Percentiles rank a stretch among this genome's conserved stretches.
phyloP scores from a whole-genome alignment of 1,284 basidiomycete genomes.

The Trichosporon sp. region DNA sequence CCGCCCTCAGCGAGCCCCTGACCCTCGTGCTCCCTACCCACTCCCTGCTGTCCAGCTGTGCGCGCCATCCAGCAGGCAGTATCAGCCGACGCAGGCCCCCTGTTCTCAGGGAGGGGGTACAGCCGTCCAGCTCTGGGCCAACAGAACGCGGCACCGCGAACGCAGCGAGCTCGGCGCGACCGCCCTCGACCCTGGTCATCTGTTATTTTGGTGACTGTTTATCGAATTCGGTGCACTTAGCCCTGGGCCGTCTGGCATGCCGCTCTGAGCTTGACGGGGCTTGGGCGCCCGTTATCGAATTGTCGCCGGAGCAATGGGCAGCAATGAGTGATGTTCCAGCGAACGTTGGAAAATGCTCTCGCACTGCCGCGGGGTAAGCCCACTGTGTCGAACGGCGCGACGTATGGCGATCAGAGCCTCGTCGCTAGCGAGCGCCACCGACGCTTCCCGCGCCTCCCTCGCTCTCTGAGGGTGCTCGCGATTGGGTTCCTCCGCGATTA shows the following conservation, averaged over 20 bases:
- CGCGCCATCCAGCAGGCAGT: neutral
- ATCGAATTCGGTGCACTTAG: neutral
- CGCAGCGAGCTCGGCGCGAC: neutral
- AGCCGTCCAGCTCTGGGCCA: neutral
- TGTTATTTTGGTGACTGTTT: constrained; percentile 6
- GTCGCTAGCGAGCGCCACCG: neutral
- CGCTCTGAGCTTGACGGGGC: neutral
- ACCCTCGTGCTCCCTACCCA: neutral
- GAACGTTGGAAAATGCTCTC: constrained; percentile 1
- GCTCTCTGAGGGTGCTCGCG: neutral
- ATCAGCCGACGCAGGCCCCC: neutral
- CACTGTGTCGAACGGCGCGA: neutral
- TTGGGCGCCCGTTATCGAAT: constrained; percentile 3
- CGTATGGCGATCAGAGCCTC: neutral
- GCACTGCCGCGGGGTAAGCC: neutral
- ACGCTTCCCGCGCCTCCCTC: neutral
- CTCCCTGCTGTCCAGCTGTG: neutral
- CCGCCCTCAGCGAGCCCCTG: neutral
- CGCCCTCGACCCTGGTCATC: neutral
- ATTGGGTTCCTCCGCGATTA: neutral
- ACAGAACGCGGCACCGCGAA: neutral
- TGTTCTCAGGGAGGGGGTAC: neutral
- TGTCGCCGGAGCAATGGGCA: neutral
- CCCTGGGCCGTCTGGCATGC: neutral
- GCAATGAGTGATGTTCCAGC: constrained; percentile 1